Base-by-base conservation (phyloP, 305 asterid species). In the Fraxinus sp. region DNA sequence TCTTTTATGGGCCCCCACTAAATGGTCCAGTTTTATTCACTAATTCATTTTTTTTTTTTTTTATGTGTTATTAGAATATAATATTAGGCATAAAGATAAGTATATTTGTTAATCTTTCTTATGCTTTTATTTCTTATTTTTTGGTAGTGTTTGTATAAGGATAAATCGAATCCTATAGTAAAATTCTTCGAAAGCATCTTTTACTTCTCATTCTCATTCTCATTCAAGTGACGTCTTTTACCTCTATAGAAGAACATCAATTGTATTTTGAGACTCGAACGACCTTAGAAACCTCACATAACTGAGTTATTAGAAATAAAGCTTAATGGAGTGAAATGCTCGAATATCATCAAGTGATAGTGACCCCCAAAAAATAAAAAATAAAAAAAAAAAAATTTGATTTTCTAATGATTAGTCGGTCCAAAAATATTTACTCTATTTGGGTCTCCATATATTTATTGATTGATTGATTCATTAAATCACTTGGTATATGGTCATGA, bases 1-100 rank as follows among this genome's bases (percentile, higher is more conserved):
- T 18, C 75, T 68, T 24, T 68, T 68, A 68, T 68, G 75, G 75
- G 36, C 75, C 75, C 74, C 75, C 75, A 68, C 75, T 9, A 24
- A 62, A 2, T 62, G 72, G 72, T 62, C 72, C 72, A 62, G 10
- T 30, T 22, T 33, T 62, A 62, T 62, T 62, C 33, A 8, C 33
- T 22, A 5, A 55, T 6, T 55, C 1, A 10, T 7, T 26, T 0
- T 20, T 2, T 0, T 62, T 9, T 1, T 24, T 5, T 22, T 0
- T 64, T 24, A 66, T 26, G n/a, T 26, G 74, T 66, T 11, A 26
- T 66, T 62, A 62, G 33, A 22, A 62, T 62, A n/a, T 55, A 55
- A 55, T n/a, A 55, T 55, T 55, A 55, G 66, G 66, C 62, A 43
- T 43, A 43, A 49, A 4, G 2, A 14, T 46, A 0, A 14, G 59